Conservation (phyloP, 352 stramenopile species). For the Phytopythium sindhum region DNA sequence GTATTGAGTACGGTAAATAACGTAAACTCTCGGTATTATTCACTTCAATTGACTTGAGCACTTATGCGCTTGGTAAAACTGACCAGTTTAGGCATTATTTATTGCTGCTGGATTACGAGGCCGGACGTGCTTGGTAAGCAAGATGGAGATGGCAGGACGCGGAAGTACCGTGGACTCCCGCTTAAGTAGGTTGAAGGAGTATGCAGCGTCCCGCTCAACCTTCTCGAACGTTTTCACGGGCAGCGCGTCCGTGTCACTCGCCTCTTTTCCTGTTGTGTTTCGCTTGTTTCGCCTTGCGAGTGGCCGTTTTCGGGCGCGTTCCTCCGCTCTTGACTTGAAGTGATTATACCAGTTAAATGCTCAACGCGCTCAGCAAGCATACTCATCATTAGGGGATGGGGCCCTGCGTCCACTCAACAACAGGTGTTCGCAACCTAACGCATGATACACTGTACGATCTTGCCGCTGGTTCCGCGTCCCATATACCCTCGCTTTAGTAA, state of each 20-base stretch:
- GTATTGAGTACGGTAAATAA: constrained; percentile 38
- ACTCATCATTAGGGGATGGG: constrained; percentile 1
- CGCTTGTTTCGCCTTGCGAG: background rate
- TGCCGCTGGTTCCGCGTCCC: background rate
- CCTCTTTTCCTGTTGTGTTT: constrained; percentile 1
- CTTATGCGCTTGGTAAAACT: no score
- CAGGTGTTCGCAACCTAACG: background rate
- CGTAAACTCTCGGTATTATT: background rate
- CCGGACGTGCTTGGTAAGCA: background rate
- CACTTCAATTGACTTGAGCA: background rate
- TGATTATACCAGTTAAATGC: background rate
- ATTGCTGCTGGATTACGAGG: background rate
- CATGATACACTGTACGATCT: background rate
- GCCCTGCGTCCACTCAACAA: background rate
- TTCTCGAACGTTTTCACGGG: constrained; percentile 2
- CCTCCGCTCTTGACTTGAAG: background rate
- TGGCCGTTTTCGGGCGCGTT: background rate
- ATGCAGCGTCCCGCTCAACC: background rate
- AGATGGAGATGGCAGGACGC: background rate
- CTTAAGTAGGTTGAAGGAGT: background rate
- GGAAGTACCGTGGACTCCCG: background rate
- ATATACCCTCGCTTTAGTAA: background rate
- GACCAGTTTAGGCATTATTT: background rate
- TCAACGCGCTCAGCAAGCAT: background rate
- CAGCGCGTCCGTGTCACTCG: background rate